Evolutionary conservation across 2,329 filamentous ascomycete species (phyloP), one percentile per base, ranked within the genome.

Genomic region (Knufia fluminis): DNA sequence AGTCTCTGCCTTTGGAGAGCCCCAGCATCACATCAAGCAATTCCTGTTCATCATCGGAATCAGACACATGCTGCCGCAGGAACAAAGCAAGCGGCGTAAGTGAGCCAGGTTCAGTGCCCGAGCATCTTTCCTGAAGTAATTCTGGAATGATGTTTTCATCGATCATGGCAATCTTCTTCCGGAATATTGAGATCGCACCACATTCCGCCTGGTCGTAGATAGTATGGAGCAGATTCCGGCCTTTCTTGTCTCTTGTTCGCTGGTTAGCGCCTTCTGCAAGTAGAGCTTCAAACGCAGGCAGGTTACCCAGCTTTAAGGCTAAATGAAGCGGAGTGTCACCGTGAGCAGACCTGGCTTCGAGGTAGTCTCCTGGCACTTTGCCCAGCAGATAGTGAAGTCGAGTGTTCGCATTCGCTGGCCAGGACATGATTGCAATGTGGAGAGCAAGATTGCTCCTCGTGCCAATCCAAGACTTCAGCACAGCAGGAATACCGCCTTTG

Each of bases 221-320:
- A 2, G 73, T 68, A 60, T 94, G 87, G 1, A 91, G 54, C 14
- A 91, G 68, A 57, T 91, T 94, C 56, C 78, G 73, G 9, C 79
- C 79, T 2, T 67, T 61, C 8, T 66, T 67, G 60, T 86, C 82
- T 20, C 80, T 80, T 28, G 68, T 68, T 1, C 78, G 77, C 60
- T 86, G 82, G 60, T 92, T 79, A 1, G 85, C 85, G 2, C 84
- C 85, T 22, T 76, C 78, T 1, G 74, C 69, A 45, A 91, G 72
- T 31, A 94, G 72, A 0, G 79, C 69, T 58, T 78, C 77, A 14
- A 76, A 75, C 17, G 76, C 74, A 1, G 78, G 68, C 14, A 73
- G 57, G 17, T 76, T 74, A 9, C 76, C 74, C 2, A 78, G 66
- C 1, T 71, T 66, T 53, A 81, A 83, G 1, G 86, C 85, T 8